These are phyloP conservation scores for Leccinum ponderosum DNA, from an alignment of 1,284 basidiomycete genomes.

Conservation along the genomic window DNA sequence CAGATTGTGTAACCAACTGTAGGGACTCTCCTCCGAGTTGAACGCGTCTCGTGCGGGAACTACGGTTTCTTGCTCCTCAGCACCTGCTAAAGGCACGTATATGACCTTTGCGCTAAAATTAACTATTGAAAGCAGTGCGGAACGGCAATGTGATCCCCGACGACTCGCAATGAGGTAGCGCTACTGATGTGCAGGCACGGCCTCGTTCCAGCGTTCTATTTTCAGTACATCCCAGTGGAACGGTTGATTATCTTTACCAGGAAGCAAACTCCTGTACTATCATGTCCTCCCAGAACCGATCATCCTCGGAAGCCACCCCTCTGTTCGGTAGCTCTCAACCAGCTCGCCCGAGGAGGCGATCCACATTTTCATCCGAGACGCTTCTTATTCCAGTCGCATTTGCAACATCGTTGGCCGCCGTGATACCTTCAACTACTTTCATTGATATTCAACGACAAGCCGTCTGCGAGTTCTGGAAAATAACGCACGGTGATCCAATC, in stretches of 20 bases:
- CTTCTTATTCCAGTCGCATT: conserved; percentile 34
- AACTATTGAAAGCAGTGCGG: neutral
- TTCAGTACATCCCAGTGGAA: neutral
- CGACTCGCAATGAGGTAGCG: neutral
- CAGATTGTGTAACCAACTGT: neutral
- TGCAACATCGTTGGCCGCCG: conserved; percentile 21
- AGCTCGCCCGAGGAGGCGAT: neutral
- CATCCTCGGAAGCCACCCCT: conserved; percentile 11
- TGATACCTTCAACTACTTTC: conserved; percentile 30
- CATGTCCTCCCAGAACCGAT: neutral
- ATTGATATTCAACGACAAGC: conserved; percentile 28
- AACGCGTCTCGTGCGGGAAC: neutral
- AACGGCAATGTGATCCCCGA: neutral
- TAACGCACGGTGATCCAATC: conserved; percentile 12
- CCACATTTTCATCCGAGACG: conserved; percentile 9
- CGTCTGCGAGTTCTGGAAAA: conserved; percentile 31
- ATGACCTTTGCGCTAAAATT: neutral
- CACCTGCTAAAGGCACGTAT: neutral
- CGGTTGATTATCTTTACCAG: neutral
- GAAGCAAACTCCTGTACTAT: neutral
- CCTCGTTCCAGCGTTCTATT: neutral
- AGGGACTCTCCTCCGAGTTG: too few species aligned
- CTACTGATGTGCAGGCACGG: neutral
- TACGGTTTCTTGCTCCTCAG: neutral
- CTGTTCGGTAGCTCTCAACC: conserved; percentile 12